Evolutionary conservation across 306 rosid species (phyloP).

Genomic region (Vigna unguiculata): DNA sequence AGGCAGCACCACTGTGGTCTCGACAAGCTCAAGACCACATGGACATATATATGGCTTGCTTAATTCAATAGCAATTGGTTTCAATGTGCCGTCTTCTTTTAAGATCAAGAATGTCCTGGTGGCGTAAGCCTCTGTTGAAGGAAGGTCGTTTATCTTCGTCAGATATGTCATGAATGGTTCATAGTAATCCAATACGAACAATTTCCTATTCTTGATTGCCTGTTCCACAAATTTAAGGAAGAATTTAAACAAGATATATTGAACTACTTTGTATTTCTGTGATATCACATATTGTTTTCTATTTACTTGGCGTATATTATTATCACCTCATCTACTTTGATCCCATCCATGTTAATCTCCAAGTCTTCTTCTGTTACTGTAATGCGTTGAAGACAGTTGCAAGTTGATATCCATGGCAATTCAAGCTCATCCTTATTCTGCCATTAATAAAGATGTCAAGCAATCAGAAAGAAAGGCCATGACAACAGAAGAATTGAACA

Average conservation of each 20-base stretch:
- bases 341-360: slow-evolving; percentile 49
- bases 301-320: too few relatives aligned
- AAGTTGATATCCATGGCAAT: too few relatives aligned
- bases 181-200: slow-evolving; percentile 73
- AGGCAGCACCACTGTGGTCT: slow-evolving; percentile 50
- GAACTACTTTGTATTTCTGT: too few relatives aligned
- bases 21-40: slow-evolving; percentile 16
- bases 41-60: slow-evolving; percentile 67
- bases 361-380: slow-evolving; percentile 56
- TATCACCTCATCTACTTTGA: slow-evolving; percentile 55
- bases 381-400: slow-evolving; percentile 54
- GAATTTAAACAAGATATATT: not conserved
- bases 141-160: slow-evolving; percentile 51
- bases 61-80: slow-evolving; percentile 71
- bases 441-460: not conserved
- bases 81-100: slow-evolving; percentile 68
- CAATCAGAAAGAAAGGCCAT: too few relatives aligned
- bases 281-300: too few relatives aligned
- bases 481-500: too few relatives aligned
- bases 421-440: slow-evolving; percentile 43
- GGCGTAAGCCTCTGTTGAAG: slow-evolving; percentile 58
- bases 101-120: slow-evolving; percentile 68
- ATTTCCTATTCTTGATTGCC: slow-evolving; percentile 59
- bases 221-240: slow-evolving; percentile 35
- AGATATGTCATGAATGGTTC: slow-evolving; percentile 66